phyloP scores from a whole-genome alignment of 148 eudicot species.

The Simmondsia chinensis region DNA sequence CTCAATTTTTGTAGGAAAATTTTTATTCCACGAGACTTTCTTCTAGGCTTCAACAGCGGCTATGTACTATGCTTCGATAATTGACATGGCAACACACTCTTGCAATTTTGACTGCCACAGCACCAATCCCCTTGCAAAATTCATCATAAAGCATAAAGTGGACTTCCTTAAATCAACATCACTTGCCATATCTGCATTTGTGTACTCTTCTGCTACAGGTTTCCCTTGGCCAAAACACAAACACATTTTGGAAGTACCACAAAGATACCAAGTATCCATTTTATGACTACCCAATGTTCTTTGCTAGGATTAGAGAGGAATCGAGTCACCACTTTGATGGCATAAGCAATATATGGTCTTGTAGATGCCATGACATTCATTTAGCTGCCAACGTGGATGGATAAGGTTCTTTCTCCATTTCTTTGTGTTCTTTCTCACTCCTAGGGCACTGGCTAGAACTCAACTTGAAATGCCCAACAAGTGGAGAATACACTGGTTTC shows the following conservation, averaged over 20 bases:
- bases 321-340: too few relatives aligned
- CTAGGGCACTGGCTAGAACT: too few relatives aligned
- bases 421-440: neutral
- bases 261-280: too few relatives aligned
- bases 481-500: too few relatives aligned
- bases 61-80: neutral
- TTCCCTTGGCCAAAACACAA: neutral
- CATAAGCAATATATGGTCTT: too few relatives aligned
- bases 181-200: neutral
- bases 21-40: too few relatives aligned
- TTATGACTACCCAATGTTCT: too few relatives aligned
- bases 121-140: neutral
- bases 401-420: too few relatives aligned
- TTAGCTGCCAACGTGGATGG: too few relatives aligned
- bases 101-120: neutral
- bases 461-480: too few relatives aligned
- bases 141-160: neutral
- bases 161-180: neutral
- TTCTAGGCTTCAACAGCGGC: neutral
- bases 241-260: neutral
- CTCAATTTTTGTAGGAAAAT: neutral
- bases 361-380: too few relatives aligned
- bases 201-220: neutral
- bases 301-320: too few relatives aligned
- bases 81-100: constrained; percentile 3